phyloP scores from a whole-genome alignment of 768 basidiomycete genomes.

The Serpula lacrymans region DNA sequence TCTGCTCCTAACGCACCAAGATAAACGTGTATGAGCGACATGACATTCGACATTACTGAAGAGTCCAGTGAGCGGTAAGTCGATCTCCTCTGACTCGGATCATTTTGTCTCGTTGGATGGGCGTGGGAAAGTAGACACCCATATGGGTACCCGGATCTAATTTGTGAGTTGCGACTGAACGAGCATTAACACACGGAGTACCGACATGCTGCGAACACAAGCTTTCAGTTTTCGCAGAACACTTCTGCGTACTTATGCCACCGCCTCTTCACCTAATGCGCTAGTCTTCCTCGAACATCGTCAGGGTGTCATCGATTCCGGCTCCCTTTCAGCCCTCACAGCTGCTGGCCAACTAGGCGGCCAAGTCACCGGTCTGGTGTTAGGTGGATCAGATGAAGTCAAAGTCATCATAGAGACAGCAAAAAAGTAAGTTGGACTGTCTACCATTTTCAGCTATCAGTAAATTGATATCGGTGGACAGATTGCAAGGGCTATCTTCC shows the following conservation, averaged over 20 bases:
- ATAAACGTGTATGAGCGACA: too few species aligned
- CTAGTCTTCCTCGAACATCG: slow-evolving; percentile 91
- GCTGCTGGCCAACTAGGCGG: slow-evolving; percentile 87
- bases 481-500: slow-evolving; percentile 64
- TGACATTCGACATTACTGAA: too few species aligned
- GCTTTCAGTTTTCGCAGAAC: slow-evolving; percentile 29
- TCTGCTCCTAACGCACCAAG: too few species aligned
- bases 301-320: slow-evolving; percentile 75
- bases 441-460: slow-evolving; percentile 9
- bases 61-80: too few species aligned
- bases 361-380: slow-evolving; percentile 73
- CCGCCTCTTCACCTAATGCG: slow-evolving; percentile 61
- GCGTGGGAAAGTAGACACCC: too few species aligned
- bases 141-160: too few species aligned
- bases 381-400: slow-evolving; percentile 69
- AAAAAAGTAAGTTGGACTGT: slow-evolving; percentile 60
- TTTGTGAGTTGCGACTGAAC: background rate
- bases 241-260: slow-evolving; percentile 45
- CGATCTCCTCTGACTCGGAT: too few species aligned
- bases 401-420: slow-evolving; percentile 64
- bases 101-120: too few species aligned
- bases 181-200: background rate
- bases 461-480: slow-evolving; percentile 23
- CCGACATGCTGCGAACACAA: slow-evolving; percentile 17
- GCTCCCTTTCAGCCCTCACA: slow-evolving; percentile 85